Evolutionary conservation across 345 rosid species (phyloP).

Genomic region (Clarkia xantiana): DNA sequence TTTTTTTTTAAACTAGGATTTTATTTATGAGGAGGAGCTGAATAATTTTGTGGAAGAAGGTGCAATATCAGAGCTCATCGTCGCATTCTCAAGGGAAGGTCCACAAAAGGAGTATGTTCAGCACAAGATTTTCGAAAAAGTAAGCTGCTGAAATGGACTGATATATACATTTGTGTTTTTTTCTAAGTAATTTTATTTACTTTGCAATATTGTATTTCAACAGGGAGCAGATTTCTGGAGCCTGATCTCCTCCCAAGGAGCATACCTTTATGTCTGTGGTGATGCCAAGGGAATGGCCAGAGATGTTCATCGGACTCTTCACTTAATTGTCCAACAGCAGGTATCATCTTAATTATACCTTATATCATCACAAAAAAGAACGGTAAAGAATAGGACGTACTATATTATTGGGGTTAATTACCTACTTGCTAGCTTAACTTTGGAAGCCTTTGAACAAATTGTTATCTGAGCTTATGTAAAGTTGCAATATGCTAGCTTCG

Average conservation of each 20-base stretch:
- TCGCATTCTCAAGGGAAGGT: constrained; percentile 98
- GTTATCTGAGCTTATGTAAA: no score
- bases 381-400: no score
- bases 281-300: constrained; percentile 99
- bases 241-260: constrained; percentile 61
- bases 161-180: no score
- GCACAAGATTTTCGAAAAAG: constrained; percentile 79
- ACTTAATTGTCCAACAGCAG: constrained; percentile 80
- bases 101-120: constrained; percentile 90
- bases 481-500: no score
- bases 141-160: constrained; percentile 7
- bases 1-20: constrained; percentile 45
- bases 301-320: constrained; percentile 85
- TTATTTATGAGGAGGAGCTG: constrained; percentile 82
- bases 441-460: no score
- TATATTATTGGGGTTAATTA: no score
- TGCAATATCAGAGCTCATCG: constrained; percentile 52
- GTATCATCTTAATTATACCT: constrained; percentile 15
- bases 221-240: constrained; percentile 84
- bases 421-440: no score
- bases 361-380: neutral
- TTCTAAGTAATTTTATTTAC: no score
- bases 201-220: neutral
- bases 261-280: constrained; percentile 82
- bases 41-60: constrained; percentile 50